Evolutionary conservation across 352 stramenopile species (phyloP).

Genomic region (Phytopythium helicoides): DNA sequence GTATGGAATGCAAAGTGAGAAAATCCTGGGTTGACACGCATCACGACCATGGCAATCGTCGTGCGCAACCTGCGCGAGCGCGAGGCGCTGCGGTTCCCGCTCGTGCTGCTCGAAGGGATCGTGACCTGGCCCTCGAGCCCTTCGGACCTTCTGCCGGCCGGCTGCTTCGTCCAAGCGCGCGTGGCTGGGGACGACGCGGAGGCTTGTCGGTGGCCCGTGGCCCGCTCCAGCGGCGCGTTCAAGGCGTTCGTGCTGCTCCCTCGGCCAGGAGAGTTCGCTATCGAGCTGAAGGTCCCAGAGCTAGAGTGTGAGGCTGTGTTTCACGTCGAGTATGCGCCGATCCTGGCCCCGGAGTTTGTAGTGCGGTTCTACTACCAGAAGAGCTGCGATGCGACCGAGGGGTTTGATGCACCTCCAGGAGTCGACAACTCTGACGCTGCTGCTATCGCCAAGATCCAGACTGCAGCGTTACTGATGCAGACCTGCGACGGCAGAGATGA

Average conservation of each 20-base stretch:
- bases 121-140: conserved; percentile 11
- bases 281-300: conserved; percentile 19
- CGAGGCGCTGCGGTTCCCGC: conserved; percentile 60
- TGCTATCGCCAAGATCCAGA: conserved; percentile 46
- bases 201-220: conserved; percentile 47
- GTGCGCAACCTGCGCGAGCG: conserved; percentile 85
- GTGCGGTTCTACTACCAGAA: conserved; percentile 76
- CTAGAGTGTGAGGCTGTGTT: conserved; percentile 19
- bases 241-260: conserved; percentile 65
- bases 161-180: conserved; percentile 41
- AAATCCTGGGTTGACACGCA: too few species aligned
- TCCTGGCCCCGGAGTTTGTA: conserved; percentile 22
- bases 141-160: neutral
- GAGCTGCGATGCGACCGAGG: conserved; percentile 36
- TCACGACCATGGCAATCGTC: conserved; percentile 23
- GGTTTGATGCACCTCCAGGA: conserved; percentile 53
- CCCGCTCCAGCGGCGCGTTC: conserved; percentile 33
- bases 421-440: conserved; percentile 53
- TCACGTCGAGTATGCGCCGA: conserved; percentile 31
- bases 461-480: conserved; percentile 60
- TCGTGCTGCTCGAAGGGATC: conserved; percentile 51
- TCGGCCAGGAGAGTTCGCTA: conserved; percentile 30
- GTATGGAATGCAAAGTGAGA: too few species aligned
- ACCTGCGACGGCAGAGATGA: conserved; percentile 50
- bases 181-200: conserved; percentile 20